Base-by-base conservation (phyloP, 2,329 filamentous ascomycete species). In the Westerdykella aurantiaca region DNA sequence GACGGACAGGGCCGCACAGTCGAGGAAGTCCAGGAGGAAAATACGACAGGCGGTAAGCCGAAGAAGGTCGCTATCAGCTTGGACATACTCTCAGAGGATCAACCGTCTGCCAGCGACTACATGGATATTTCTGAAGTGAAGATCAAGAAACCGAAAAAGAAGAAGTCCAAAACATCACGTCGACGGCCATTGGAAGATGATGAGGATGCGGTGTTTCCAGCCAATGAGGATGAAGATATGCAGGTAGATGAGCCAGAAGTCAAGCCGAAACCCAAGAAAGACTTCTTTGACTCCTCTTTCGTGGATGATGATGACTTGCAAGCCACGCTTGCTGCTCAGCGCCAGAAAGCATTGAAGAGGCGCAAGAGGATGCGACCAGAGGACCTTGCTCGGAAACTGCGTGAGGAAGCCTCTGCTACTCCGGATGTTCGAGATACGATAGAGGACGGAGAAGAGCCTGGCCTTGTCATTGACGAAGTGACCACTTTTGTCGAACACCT, bases 301-400 rank as follows among this genome's bases (percentile, higher is more conserved):
- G 82, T 87, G 17, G 93, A 97, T 51, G 93, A 98, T 51, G 91
- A 97, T 34, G 89, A 96, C 58, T 75, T 98, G 4, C 91, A 96
- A 69, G 83, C 86, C 21, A 86, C 85, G 4, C 75, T 98, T 29
- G 86, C 91, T 1, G 75, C 82, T n/a, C 89, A 95, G 67, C 78
- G 93, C 55, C 80, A 84, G 52, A 83, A 81, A 39, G 89, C 88
- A 0, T 74, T 98, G 39, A 97, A 95, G 71, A 96, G 94, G 70
- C 82, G 91, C 42, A 95, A 95, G 74, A 89, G 83, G 71, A 77
- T 80, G 52, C 82, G 86, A 31, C 89, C 90, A 0, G 88, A 93
- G 61, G 93, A 97, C 53, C 76, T 98, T 48, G 90, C 87, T 14
- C 82, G 83, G 51, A 86, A 93, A 59, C 72, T 98, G 33, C 73